Percentiles rank a stretch among this genome's conserved stretches.
Evolutionary conservation across 2,329 filamentous ascomycete genomes (phyloP).

Genomic region (Diaporthe longicolla): DNA sequence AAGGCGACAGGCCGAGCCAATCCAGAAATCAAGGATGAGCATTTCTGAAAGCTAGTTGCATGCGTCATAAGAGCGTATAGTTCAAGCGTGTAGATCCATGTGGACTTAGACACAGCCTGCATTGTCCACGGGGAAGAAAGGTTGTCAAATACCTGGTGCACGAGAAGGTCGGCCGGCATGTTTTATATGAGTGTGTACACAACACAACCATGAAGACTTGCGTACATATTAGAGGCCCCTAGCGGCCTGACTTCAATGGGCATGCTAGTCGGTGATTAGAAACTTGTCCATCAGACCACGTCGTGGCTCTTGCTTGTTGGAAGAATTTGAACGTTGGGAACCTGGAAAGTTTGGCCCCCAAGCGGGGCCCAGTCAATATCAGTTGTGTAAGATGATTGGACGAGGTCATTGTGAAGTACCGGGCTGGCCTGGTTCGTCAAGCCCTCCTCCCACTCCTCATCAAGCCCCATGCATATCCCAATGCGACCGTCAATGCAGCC

Average conservation of each 20-base stretch:
- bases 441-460: background rate
- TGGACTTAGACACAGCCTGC: background rate
- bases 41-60: background rate
- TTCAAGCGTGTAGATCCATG: background rate
- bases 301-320: background rate
- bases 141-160: background rate
- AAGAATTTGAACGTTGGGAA: background rate
- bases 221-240: too few relatives aligned
- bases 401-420: background rate
- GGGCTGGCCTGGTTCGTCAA: constrained; percentile 14
- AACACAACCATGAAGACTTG: background rate
- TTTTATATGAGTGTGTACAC: background rate
- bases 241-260: background rate
- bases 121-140: background rate
- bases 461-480: constrained; percentile 25
- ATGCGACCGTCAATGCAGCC: constrained; percentile 30
- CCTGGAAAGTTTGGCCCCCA: constrained; percentile 8
- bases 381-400: constrained; percentile 43
- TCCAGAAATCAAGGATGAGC: background rate
- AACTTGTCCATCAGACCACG: background rate
- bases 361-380: constrained; percentile 6
- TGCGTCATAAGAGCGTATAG: background rate
- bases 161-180: background rate
- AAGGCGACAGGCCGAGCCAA: background rate
- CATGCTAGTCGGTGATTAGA: background rate